phyloP scores from a whole-genome alignment of 306 rosid species.

The Prunus fruticosa region DNA sequence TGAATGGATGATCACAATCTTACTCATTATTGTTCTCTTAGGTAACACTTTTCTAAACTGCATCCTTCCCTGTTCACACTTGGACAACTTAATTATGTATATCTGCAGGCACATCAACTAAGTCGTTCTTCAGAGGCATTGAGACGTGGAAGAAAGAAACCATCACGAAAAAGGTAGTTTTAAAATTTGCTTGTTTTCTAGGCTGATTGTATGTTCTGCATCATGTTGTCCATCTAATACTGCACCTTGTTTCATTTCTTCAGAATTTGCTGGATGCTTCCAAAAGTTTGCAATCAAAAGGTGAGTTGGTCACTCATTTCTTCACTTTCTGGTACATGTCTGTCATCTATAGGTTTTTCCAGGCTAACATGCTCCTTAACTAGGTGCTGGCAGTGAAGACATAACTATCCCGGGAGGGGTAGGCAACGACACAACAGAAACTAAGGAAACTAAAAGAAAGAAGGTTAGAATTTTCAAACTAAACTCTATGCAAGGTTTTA shows the following conservation, averaged over 20 bases:
- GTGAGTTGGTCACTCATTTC: constrained; percentile 30
- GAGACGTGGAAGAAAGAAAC: constrained; percentile 78
- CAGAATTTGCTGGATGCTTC: constrained; percentile 43
- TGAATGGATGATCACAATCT: constrained; percentile 68
- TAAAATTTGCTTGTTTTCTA: background rate
- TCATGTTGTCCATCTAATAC: background rate
- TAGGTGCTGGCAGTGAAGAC: constrained; percentile 37
- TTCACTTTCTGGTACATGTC: background rate
- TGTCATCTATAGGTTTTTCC: background rate
- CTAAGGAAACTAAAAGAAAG: constrained; percentile 18
- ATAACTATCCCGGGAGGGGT: constrained; percentile 46
- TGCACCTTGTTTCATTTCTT: background rate
- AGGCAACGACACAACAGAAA: constrained; percentile 23
- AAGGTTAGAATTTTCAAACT: constrained; percentile 23
- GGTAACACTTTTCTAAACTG: constrained; percentile 28
- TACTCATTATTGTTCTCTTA: constrained; percentile 58
- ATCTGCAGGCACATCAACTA: constrained; percentile 54
- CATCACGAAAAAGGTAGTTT: constrained; percentile 48
- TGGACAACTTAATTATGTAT: background rate
- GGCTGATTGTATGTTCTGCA: background rate
- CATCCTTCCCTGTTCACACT: background rate
- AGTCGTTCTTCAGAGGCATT: constrained; percentile 59
- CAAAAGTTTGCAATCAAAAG: constrained; percentile 34
- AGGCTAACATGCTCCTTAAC: background rate
- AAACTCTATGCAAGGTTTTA: background rate